Conservation (phyloP, 2,329 filamentous ascomycete genomes). For the Ciborinia camelliae region DNA sequence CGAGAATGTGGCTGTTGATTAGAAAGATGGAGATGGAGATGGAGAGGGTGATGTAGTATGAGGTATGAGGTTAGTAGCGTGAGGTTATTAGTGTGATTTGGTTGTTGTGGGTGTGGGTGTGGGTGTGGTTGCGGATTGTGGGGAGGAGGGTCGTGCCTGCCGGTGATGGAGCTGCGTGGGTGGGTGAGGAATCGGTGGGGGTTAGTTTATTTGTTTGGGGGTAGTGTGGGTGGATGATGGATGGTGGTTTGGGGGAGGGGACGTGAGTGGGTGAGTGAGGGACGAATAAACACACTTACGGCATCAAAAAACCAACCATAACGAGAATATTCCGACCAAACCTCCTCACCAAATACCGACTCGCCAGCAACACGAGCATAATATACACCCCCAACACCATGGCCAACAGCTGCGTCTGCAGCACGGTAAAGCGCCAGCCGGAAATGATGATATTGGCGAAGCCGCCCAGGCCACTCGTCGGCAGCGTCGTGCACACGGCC, state of each 20-base stretch:
- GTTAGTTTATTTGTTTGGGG: no score
- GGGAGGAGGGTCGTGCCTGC: constrained; percentile 67
- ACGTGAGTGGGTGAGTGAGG: no score
- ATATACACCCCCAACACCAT: constrained; percentile 76
- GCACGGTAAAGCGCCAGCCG: constrained; percentile 59
- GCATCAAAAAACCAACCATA: constrained; percentile 64
- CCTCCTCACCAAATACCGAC: constrained; percentile 65
- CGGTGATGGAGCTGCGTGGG: background rate
- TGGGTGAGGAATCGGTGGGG: no score
- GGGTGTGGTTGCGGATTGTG: constrained; percentile 61
- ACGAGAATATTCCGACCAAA: constrained; percentile 64
- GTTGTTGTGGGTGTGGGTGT: no score
- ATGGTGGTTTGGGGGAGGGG: no score
- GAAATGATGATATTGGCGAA: constrained; percentile 74
- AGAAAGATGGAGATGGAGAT: no score
- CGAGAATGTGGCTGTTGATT: constrained; percentile 66
- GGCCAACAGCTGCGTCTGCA: constrained; percentile 69
- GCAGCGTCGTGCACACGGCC: constrained; percentile 68
- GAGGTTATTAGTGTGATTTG: no score
- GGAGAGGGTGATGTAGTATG: constrained; percentile 74
- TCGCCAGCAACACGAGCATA: constrained; percentile 64
- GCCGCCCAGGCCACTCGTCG: constrained; percentile 67
- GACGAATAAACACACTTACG: constrained; percentile 44
- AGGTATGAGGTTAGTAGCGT: constrained; percentile 56
- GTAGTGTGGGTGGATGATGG: no score